Evolutionary conservation across 2,329 filamentous ascomycete species (phyloP).

Genomic region (Colletotrichum sp.): DNA sequence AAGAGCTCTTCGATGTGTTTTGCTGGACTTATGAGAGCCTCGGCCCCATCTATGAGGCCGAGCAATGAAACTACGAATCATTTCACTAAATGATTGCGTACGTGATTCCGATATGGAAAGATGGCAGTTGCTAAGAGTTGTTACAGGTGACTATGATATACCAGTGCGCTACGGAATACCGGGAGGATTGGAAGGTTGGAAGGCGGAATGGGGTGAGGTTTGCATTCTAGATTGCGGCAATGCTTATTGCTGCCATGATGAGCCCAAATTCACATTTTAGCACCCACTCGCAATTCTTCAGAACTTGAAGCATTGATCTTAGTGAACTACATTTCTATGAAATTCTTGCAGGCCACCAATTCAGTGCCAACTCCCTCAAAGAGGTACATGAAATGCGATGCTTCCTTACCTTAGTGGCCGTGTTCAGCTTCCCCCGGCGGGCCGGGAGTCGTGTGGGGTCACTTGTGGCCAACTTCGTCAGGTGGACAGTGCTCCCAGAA

Average conservation of each 20-base stretch:
- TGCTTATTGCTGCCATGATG: background rate
- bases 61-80: rapidly evolving
- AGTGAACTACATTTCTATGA: rapidly evolving
- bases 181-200: background rate
- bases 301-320: background rate
- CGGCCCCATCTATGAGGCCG: rapidly evolving
- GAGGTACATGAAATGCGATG: too few relatives aligned
- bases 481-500: too few relatives aligned
- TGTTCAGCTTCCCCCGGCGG: rapidly evolving
- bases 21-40: background rate
- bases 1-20: background rate
- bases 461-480: background rate
- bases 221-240: background rate
- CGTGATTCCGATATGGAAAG: rapidly evolving
- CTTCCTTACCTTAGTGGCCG: too few relatives aligned
- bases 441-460: background rate
- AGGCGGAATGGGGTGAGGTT: rapidly evolving
- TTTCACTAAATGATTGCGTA: background rate
- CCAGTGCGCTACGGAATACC: rapidly evolving
- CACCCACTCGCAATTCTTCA: rapidly evolving
- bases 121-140: rapidly evolving
- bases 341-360: background rate
- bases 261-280: background rate
- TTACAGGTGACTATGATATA: background rate
- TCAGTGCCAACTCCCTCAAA: rapidly evolving